phyloP scores from a whole-genome alignment of 208 protist species.

The Trypanosoma vivax region DNA sequence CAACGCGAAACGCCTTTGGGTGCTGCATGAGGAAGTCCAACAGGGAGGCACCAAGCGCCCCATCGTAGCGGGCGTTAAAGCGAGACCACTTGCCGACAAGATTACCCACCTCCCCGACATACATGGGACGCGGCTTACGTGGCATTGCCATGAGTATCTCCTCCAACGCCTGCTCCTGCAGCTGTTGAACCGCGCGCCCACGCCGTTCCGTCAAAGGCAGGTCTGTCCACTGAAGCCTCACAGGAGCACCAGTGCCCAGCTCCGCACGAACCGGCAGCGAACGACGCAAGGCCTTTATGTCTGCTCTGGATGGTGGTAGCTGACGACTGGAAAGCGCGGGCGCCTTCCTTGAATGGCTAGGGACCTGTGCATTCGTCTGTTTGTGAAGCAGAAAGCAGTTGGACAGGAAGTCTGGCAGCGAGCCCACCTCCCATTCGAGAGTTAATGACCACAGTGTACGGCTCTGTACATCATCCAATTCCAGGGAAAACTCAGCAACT shows the following conservation, averaged over 20 bases:
- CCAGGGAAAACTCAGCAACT: slow-evolving; percentile 60
- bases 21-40: slow-evolving; percentile 63
- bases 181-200: slow-evolving; percentile 28
- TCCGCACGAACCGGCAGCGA: slow-evolving; percentile 36
- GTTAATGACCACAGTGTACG: slow-evolving; percentile 66
- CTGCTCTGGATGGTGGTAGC: slow-evolving; percentile 1
- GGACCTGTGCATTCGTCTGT: slow-evolving; percentile 1
- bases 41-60: slow-evolving; percentile 62
- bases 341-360: slow-evolving; percentile 16
- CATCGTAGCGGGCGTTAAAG: slow-evolving; percentile 82
- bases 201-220: slow-evolving; percentile 55
- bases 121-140: slow-evolving; percentile 61
- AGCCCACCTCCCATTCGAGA: slow-evolving; percentile 46
- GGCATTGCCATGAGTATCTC: slow-evolving; percentile 87
- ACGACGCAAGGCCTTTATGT: slow-evolving; percentile 27
- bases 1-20: slow-evolving; percentile 57
- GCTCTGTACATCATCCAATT: slow-evolving; percentile 45
- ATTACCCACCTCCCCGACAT: slow-evolving; percentile 81
- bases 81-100: slow-evolving; percentile 77
- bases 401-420: slow-evolving; percentile 45
- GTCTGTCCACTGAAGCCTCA: slow-evolving; percentile 36
- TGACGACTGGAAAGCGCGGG: slow-evolving; percentile 24
- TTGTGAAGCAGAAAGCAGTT: slow-evolving; percentile 46
- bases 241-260: slow-evolving; percentile 8
- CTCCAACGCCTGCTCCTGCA: slow-evolving; percentile 54